These are phyloP conservation scores for Exserohilum rostratum DNA, from an alignment of 2,329 filamentous ascomycete species.

Conservation along the genomic window DNA sequence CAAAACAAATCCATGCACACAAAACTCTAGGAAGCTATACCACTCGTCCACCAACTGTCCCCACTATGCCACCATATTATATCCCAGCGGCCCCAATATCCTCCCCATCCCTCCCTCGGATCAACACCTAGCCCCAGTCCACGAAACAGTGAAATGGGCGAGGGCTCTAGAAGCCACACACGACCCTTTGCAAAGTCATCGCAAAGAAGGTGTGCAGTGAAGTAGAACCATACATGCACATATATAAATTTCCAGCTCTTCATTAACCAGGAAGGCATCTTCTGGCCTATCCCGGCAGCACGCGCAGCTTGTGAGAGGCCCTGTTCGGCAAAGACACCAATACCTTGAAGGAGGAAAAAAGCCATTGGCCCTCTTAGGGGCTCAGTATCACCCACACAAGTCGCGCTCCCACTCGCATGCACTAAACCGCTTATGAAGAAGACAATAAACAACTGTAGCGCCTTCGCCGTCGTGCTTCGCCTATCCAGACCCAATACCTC, in stretches of 20 bases:
- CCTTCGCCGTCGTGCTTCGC: conserved; percentile 45
- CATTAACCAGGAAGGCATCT: conserved; percentile 55
- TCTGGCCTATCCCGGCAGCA: conserved; percentile 38
- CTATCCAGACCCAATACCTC: conserved; percentile 34
- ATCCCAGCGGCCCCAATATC: conserved; percentile 73
- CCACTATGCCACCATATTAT: conserved; percentile 66
- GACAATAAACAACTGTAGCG: conserved; percentile 57
- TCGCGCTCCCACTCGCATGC: conserved; percentile 73
- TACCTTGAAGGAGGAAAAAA: conserved; percentile 76
- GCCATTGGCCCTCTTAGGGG: conserved; percentile 60
- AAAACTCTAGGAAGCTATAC: conserved; percentile 50
- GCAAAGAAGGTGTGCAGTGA: conserved; percentile 68
- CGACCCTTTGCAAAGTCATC: conserved; percentile 78
- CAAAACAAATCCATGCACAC: not conserved
- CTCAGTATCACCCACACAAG: conserved; percentile 60
- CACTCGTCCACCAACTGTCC: conserved; percentile 68
- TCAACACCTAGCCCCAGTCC: conserved; percentile 66
- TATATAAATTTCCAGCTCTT: conserved; percentile 66
- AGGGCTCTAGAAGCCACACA: conserved; percentile 79
- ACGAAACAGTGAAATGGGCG: conserved; percentile 76
- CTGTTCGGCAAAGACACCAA: conserved; percentile 68
- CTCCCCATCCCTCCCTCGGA: conserved; percentile 69
- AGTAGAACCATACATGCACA: conserved; percentile 69
- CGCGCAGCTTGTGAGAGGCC: conserved; percentile 33
- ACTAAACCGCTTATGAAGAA: conserved; percentile 72